Percentiles rank a stretch among this genome's conserved stretches.
Evolutionary conservation across 2,329 filamentous ascomycete species (phyloP).

Genomic region (Neofusicoccum parvum): DNA sequence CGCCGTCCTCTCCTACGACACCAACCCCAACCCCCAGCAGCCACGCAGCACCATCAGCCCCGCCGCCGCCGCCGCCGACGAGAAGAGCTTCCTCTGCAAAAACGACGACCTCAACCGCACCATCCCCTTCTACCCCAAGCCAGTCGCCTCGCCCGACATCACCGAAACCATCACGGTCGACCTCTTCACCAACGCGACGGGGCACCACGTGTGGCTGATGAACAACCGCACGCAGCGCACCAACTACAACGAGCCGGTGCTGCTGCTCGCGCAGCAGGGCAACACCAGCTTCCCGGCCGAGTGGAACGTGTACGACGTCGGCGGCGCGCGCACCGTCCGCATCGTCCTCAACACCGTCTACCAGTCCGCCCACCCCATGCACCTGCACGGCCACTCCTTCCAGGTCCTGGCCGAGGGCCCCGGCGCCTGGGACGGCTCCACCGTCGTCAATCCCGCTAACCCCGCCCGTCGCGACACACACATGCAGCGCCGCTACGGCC

Average conservation of each 20-base stretch:
- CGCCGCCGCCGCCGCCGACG: neutral
- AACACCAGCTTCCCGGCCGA: slow-evolving; percentile 28
- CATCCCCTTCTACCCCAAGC: neutral
- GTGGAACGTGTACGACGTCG: slow-evolving; percentile 44
- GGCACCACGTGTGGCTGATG: neutral
- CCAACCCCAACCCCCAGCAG: no score
- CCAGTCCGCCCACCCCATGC: slow-evolving; percentile 26
- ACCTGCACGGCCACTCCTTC: slow-evolving; percentile 54
- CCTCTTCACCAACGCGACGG: neutral
- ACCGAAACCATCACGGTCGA: neutral
- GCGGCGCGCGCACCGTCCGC: neutral
- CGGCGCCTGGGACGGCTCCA: slow-evolving; percentile 27
- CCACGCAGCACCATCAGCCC: no score
- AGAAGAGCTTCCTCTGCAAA: neutral
- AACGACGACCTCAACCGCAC: neutral
- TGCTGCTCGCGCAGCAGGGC: slow-evolving; percentile 37
- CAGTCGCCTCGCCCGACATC: neutral
- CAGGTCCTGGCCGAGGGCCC: slow-evolving; percentile 44
- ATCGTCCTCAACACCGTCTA: slow-evolving; percentile 27
- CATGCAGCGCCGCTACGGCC: slow-evolving; percentile 28
- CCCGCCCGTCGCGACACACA: slow-evolving; percentile 41
- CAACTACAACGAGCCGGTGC: slow-evolving; percentile 45
- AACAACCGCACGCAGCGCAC: slow-evolving; percentile 18
- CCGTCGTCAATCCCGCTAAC: slow-evolving; percentile 37
- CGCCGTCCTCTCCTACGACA: no score